Conservation (phyloP, 305 asterid genomes). For the Stenogyne calaminthoides region DNA sequence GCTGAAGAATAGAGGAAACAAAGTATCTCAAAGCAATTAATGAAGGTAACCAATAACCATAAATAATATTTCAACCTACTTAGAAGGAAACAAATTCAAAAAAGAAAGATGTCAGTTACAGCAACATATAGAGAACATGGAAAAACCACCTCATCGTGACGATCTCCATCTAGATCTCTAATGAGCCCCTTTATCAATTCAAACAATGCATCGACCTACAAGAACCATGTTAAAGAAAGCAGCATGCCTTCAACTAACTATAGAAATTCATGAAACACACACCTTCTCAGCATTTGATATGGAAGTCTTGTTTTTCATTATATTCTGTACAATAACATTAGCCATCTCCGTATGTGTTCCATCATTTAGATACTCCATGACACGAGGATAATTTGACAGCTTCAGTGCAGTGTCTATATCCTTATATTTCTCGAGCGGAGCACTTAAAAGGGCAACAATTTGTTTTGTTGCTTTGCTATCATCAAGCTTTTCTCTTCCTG, state of each 20-base stretch:
- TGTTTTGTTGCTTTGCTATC: conserved; percentile 86
- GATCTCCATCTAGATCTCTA: conserved; percentile 62
- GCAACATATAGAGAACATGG: conserved; percentile 28
- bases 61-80: conserved; percentile 13
- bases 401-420: conserved; percentile 90
- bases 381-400: conserved; percentile 85
- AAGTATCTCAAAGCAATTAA: conserved; percentile 22
- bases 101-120: conserved; percentile 9
- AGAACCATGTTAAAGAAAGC: conserved; percentile 36
- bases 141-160: conserved; percentile 68
- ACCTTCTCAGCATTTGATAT: conserved; percentile 96
- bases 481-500: conserved; percentile 81
- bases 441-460: conserved; percentile 92
- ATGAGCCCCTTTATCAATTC: conserved; percentile 90
- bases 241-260: conserved; percentile 28
- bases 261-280: conserved; percentile 24
- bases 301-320: conserved; percentile 76
- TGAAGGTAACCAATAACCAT: conserved; percentile 18
- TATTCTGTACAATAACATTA: conserved; percentile 80
- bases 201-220: conserved; percentile 83
- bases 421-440: conserved; percentile 93
- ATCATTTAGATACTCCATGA: conserved; percentile 82
- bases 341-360: conserved; percentile 93
- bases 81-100: neutral
- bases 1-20: conserved; percentile 50